Conservation (phyloP, 2,329 filamentous ascomycete genomes). For the Aspergillus melleus region DNA sequence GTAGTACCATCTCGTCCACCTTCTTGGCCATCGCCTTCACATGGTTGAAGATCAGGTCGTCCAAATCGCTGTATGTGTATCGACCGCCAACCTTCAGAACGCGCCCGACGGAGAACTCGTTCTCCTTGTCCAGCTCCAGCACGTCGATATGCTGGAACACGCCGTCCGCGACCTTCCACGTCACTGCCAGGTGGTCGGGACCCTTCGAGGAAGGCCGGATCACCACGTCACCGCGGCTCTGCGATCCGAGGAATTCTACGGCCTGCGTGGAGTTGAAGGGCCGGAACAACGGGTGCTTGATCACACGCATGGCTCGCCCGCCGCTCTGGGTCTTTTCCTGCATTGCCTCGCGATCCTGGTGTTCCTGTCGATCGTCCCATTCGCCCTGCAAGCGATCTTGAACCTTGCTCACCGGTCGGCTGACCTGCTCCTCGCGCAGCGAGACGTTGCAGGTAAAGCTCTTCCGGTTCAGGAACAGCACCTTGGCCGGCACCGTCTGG, state of each 20-base stretch:
- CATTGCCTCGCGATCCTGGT: slow-evolving; percentile 76
- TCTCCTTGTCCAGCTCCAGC: slow-evolving; percentile 93
- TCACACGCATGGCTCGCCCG: slow-evolving; percentile 85
- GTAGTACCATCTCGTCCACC: slow-evolving; percentile 90
- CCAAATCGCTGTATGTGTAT: slow-evolving; percentile 91
- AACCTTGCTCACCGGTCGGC: slow-evolving; percentile 67
- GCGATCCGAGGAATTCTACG: slow-evolving; percentile 86
- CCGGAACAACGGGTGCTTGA: slow-evolving; percentile 96
- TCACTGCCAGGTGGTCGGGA: slow-evolving; percentile 90
- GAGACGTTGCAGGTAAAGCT: slow-evolving; percentile 81
- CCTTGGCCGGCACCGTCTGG: slow-evolving; percentile 84
- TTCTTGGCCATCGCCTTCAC: slow-evolving; percentile 98
- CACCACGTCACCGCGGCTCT: slow-evolving; percentile 83
- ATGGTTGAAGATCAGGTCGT: slow-evolving; percentile 95
- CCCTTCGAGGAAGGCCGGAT: slow-evolving; percentile 95
- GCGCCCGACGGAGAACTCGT: slow-evolving; percentile 89
- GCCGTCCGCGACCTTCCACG: slow-evolving; percentile 95
- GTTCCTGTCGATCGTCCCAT: slow-evolving; percentile 85
- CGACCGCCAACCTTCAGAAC: slow-evolving; percentile 82
- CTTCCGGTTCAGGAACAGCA: slow-evolving; percentile 83
- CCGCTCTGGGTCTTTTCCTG: slow-evolving; percentile 83
- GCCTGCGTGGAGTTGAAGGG: slow-evolving; percentile 91
- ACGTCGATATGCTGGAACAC: slow-evolving; percentile 99
- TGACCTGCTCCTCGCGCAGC: slow-evolving; percentile 76
- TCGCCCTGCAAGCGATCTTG: slow-evolving; percentile 73